phyloP scores from a whole-genome alignment of 1,284 basidiomycete species.

The Ceratobasidium sp. region DNA sequence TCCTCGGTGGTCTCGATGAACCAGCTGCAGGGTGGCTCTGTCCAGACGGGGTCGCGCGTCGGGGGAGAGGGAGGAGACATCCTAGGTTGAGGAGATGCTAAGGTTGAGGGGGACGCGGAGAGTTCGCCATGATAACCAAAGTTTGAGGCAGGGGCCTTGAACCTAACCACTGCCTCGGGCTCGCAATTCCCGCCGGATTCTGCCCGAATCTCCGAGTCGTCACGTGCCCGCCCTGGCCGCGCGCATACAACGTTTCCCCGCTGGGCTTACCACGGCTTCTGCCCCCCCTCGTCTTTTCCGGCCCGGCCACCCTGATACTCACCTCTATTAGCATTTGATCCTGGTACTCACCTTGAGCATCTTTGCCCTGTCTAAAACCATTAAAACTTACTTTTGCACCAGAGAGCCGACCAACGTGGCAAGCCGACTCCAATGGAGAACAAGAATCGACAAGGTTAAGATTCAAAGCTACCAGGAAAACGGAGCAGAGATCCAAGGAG shows the following conservation, averaged over 20 bases:
- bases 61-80: slow-evolving; percentile 41
- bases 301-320: no score
- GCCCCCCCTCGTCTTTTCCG: slow-evolving; percentile 9
- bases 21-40: slow-evolving; percentile 87
- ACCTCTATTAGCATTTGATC: no score
- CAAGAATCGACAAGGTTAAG: no score
- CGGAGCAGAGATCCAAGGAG: no score
- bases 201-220: not conserved
- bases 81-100: no score
- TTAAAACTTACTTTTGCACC: no score
- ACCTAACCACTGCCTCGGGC: not conserved
- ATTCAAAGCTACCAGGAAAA: no score
- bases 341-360: no score
- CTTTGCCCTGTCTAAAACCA: no score
- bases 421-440: no score
- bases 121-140: slow-evolving; percentile 16
- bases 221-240: slow-evolving; percentile 3
- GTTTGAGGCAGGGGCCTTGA: not conserved
- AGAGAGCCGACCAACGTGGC: no score
- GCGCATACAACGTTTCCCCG: not conserved
- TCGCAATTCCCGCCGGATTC: not conserved
- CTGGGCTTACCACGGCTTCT: not conserved
- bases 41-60: slow-evolving; percentile 59
- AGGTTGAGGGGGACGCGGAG: slow-evolving; percentile 16
- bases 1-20: slow-evolving; percentile 97